Percentiles rank a stretch among this genome's conserved stretches.
These are phyloP conservation scores for Crucibulum laeve DNA, from an alignment of 768 basidiomycete species.

Conservation along the genomic window DNA sequence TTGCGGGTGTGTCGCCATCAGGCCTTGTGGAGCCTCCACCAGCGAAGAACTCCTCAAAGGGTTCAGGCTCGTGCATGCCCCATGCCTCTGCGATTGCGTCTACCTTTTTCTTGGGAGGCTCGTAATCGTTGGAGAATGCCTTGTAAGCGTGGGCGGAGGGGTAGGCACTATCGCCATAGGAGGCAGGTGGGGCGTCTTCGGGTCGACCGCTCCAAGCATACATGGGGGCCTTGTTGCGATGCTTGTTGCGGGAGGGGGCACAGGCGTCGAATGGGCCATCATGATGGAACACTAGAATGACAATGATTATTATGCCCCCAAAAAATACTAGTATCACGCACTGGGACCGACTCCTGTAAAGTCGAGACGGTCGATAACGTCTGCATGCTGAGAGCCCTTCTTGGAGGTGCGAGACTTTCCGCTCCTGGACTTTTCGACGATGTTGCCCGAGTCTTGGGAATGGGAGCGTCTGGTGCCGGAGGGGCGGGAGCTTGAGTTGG, in stretches of 20 bases:
- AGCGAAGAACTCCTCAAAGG: slow-evolving; percentile 85
- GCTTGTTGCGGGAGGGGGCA: slow-evolving; percentile 83
- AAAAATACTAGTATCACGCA: slow-evolving; percentile 33
- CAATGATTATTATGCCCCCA: slow-evolving; percentile 1
- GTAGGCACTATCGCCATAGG: slow-evolving; percentile 44
- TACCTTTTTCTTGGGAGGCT: slow-evolving; percentile 77
- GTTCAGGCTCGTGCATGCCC: slow-evolving; percentile 91
- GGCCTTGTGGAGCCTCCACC: slow-evolving; percentile 56
- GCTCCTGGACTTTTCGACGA: slow-evolving; percentile 32
- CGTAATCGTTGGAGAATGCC: slow-evolving; percentile 45
- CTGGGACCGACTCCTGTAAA: slow-evolving; percentile 82
- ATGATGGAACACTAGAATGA: slow-evolving; percentile 76
- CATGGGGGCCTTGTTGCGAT: slow-evolving; percentile 78
- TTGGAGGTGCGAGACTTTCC: slow-evolving; percentile 46
- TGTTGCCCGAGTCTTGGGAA: slow-evolving; percentile 38
- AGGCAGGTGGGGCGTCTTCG: slow-evolving; percentile 31
- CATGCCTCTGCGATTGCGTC: slow-evolving; percentile 90
- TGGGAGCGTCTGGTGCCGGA: slow-evolving; percentile 33
- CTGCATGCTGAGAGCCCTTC: slow-evolving; percentile 81
- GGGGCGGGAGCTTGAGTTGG: slow-evolving; percentile 22
- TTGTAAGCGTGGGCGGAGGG: slow-evolving; percentile 44
- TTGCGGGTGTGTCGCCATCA: slow-evolving; percentile 56
- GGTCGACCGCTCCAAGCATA: slow-evolving; percentile 58
- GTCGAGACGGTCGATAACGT: slow-evolving; percentile 88
- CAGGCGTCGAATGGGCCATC: slow-evolving; percentile 92